These are phyloP conservation scores for Dimargaris cristalligena DNA, from an alignment of 192 early-diverging fungal genomes.

Conservation along the genomic window DNA sequence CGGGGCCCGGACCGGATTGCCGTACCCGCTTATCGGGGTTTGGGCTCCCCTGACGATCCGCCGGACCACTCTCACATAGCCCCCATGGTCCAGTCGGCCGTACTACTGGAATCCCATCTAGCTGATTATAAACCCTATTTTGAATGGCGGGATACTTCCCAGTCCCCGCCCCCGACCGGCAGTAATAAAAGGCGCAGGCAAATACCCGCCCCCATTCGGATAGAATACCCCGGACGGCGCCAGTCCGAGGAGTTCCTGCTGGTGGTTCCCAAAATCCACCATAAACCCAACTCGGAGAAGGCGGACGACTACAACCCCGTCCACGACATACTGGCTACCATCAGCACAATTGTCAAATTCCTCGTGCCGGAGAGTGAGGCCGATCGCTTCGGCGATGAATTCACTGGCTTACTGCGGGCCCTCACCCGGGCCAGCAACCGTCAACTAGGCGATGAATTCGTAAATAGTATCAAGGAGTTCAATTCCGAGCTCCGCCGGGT, in stretches of 20 bases:
- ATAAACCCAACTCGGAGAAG: neutral
- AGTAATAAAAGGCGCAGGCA: too few species aligned
- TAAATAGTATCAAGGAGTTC: slow-evolving; percentile 48
- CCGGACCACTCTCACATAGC: too few species aligned
- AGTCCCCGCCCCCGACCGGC: too few species aligned
- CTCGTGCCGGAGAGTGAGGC: slow-evolving; percentile 28
- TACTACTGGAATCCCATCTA: too few species aligned
- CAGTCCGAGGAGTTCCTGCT: neutral
- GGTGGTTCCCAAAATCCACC: slow-evolving; percentile 18
- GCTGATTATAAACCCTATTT: too few species aligned
- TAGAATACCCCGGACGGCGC: neutral
- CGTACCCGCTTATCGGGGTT: too few species aligned
- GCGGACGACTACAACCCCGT: slow-evolving; percentile 67
- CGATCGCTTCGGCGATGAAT: slow-evolving; percentile 40
- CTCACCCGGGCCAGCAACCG: slow-evolving; percentile 64
- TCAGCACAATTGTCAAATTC: slow-evolving; percentile 43
- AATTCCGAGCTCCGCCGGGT: slow-evolving; percentile 40
- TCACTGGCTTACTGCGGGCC: slow-evolving; percentile 48
- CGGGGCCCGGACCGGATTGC: too few species aligned
- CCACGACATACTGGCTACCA: slow-evolving; percentile 58
- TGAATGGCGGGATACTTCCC: too few species aligned
- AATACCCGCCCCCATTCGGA: neutral
- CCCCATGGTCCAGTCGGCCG: too few species aligned
- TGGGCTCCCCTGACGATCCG: too few species aligned
- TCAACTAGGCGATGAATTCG: slow-evolving; percentile 43